Evolutionary conservation across 106 monocot species (phyloP).

Genomic region (Narthecium ossifragum): DNA sequence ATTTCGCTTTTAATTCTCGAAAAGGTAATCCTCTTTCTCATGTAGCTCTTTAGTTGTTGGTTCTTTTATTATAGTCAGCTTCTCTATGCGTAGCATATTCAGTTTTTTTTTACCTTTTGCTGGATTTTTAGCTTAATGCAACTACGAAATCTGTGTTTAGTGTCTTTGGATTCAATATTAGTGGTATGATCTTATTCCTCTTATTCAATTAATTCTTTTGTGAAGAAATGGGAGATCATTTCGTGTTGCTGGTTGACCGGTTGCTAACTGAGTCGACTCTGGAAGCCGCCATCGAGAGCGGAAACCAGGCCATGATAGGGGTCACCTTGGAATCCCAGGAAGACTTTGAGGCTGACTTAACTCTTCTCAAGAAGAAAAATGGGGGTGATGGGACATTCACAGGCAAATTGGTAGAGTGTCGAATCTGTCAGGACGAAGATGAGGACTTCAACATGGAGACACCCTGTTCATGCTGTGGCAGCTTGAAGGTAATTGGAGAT

Average conservation of each 20-base stretch:
- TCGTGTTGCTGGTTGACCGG: slow-evolving; percentile 59
- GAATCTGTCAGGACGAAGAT: slow-evolving; percentile 86
- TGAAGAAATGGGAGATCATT: slow-evolving; percentile 55
- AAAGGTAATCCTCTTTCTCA: too few relatives aligned
- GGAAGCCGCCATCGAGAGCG: slow-evolving; percentile 39
- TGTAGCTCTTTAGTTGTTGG: too few relatives aligned
- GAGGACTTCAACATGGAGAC: slow-evolving; percentile 51
- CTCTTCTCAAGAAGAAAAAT: slow-evolving; percentile 4
- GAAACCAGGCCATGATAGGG: slow-evolving; percentile 11
- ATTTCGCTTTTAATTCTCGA: too few relatives aligned
- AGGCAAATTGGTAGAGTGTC: slow-evolving; percentile 44
- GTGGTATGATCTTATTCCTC: too few relatives aligned
- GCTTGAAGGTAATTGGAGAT: slow-evolving; percentile 48
- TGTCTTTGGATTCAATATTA: too few relatives aligned
- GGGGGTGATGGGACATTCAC: not conserved
- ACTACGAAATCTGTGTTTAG: too few relatives aligned
- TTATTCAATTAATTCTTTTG: too few relatives aligned
- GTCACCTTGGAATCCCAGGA: not conserved
- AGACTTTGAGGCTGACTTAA: not conserved
- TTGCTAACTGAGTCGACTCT: slow-evolving; percentile 65
- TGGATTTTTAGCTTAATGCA: too few relatives aligned
- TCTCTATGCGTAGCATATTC: too few relatives aligned
- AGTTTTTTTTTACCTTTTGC: too few relatives aligned
- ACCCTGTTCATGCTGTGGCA: slow-evolving; percentile 80
- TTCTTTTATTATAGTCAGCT: too few relatives aligned